Conservation (phyloP, 805 yeast genomes). For the Yamadazyma nakazawae region DNA sequence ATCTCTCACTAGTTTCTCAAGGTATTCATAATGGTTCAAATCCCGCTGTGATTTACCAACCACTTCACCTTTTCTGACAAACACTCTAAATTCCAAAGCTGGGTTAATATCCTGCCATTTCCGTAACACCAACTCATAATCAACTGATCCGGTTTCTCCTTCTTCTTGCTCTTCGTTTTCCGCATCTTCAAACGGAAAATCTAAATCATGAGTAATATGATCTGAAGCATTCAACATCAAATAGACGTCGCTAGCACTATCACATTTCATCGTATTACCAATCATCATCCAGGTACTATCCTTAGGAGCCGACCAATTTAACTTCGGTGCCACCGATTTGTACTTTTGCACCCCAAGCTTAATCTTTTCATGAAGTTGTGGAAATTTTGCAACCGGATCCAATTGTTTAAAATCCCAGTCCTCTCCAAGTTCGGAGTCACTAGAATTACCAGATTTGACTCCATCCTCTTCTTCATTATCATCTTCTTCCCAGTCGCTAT, state of each 20-base stretch:
- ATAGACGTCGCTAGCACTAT: conserved; percentile 69
- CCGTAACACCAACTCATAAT: conserved; percentile 67
- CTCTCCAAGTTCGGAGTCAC: background rate
- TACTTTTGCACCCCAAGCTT: conserved; percentile 42
- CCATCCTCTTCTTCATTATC: conserved; percentile 35
- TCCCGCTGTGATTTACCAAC: conserved; percentile 85
- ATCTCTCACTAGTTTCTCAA: conserved; percentile 52
- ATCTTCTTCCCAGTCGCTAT: conserved; percentile 71
- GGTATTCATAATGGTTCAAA: conserved; percentile 72
- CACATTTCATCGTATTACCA: conserved; percentile 71
- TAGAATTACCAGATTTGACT: background rate
- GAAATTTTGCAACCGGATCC: conserved; percentile 34
- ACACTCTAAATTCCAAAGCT: conserved; percentile 86
- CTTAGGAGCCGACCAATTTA: conserved; percentile 96
- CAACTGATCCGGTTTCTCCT: conserved; percentile 11
- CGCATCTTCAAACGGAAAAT: conserved; percentile 60
- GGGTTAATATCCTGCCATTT: conserved; percentile 86
- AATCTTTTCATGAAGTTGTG: conserved; percentile 57
- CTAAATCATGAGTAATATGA: conserved; percentile 81
- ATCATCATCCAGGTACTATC: conserved; percentile 92
- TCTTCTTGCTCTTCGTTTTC: conserved; percentile 5
- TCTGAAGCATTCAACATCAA: conserved; percentile 81
- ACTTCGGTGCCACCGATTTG: conserved; percentile 74
- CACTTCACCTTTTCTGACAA: conserved; percentile 60
- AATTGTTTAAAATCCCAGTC: conserved; percentile 27